Conservation (phyloP, 1,284 basidiomycete species). For the Papiliotrema nemorosa region DNA sequence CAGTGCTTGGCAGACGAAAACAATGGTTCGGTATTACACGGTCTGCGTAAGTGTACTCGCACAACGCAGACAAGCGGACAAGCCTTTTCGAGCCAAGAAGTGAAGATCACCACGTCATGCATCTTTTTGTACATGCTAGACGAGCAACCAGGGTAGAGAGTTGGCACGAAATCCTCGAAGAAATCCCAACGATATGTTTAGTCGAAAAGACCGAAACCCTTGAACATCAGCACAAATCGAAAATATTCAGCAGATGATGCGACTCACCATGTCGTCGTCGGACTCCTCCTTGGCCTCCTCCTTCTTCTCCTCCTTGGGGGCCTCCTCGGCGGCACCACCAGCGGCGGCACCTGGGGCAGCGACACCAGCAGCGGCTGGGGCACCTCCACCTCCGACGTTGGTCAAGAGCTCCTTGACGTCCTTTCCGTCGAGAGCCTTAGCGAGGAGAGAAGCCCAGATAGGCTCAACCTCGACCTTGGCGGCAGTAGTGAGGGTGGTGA, state of each 20-base stretch:
- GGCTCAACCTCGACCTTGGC: conserved; percentile 86
- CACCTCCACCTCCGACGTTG: conserved; percentile 75
- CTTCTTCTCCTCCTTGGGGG: conserved; percentile 71
- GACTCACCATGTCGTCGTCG: conserved; percentile 85
- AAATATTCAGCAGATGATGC: neutral
- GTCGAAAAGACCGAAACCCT: conserved; percentile 82
- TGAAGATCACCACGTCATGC: conserved; percentile 3
- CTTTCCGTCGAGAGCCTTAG: conserved; percentile 97
- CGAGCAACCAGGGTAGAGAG: neutral
- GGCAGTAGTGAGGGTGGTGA: conserved; percentile 73
- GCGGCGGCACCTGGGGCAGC: conserved; percentile 57
- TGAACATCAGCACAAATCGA: conserved; percentile 7
- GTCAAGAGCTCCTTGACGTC: conserved; percentile 92
- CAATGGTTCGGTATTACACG: no score
- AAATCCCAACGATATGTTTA: conserved; percentile 50
- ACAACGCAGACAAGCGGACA: no score
- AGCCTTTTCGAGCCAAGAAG: no score
- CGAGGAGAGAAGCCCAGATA: conserved; percentile 95
- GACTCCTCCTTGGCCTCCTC: conserved; percentile 86
- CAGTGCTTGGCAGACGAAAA: no score
- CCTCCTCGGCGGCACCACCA: conserved; percentile 60
- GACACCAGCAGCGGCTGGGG: conserved; percentile 58
- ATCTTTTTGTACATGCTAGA: conserved; percentile 1
- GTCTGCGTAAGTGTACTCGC: no score
- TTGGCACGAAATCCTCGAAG: neutral